Base-by-base conservation (phyloP, 768 basidiomycete genomes). In the Trametes maxima region DNA sequence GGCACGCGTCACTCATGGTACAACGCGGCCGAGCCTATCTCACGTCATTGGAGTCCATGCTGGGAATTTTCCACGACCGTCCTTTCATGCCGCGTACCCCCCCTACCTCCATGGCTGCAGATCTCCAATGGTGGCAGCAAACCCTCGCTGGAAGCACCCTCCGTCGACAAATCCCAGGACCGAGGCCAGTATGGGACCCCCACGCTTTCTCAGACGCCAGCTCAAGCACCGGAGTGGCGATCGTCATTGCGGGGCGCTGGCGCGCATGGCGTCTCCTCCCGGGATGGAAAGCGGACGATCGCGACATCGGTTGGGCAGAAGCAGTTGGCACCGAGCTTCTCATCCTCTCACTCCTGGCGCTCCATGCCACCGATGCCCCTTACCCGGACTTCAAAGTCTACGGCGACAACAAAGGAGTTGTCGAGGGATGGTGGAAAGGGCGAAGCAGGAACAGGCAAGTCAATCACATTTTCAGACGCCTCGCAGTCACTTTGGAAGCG, bases 251-350 rank as follows among this genome's bases (percentile, higher is more conserved):
- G 0, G 24, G 44, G 0, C n/a, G 17, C 2, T 75, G 73, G 73
- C 48, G 68, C 3, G 74, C 70, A 0, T 75, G 70, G 70, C 12
- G 25, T 0, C 64, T 71, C 21, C 37, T 37, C 17, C 44, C 44
- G 0, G 67, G 64, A 0, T 71, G 70, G 68, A 21, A 67, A 13
- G 11, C 42, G 6, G 33, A 56, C 13, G 50, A 43, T 2, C 52
- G 69, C 0, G 77, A 82, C 56, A 84, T 83, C 57, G 68, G 68
- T 0, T 84, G 81, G 80, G 80, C 79, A 0, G 79, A 84, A 63
- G 76, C 75, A 0, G 62, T 81, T 7, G 76, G 77, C 0, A 77
- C 84, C 54, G 71, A 80, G 24, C 64, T 82, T 17, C 76, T 81
- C 36, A 59, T 75, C 21, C 44, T 8, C 0, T 46, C 68, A 24